phyloP scores from a whole-genome alignment of 2,329 filamentous ascomycete genomes.

The Hypoxylon sp. region DNA sequence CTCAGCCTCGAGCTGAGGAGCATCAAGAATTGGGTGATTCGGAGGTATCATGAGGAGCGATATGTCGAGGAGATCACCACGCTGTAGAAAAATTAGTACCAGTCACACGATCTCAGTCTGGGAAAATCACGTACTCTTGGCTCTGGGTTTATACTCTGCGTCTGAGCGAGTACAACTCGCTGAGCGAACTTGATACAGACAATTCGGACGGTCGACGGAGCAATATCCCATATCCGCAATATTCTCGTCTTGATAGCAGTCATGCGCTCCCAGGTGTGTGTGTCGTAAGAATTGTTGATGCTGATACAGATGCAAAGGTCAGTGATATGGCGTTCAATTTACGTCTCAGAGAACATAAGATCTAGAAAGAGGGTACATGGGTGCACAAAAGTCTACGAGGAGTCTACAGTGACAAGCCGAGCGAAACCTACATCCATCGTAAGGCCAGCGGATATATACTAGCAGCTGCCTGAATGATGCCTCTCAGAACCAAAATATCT shows the following conservation, averaged over 20 bases:
- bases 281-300: conserved; percentile 88
- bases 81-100: conserved; percentile 55
- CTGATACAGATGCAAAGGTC: conserved; percentile 65
- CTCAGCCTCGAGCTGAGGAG: conserved; percentile 90
- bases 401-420: conserved; percentile 49
- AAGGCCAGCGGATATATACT: conserved; percentile 95
- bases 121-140: conserved; percentile 76
- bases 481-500: conserved; percentile 85
- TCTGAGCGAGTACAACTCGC: conserved; percentile 92
- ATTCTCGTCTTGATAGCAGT: conserved; percentile 90
- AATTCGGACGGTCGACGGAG: conserved; percentile 82
- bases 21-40: conserved; percentile 84
- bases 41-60: conserved; percentile 88
- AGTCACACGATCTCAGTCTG: conserved; percentile 27
- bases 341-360: conserved; percentile 19
- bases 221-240: conserved; percentile 87
- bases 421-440: conserved; percentile 87
- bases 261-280: conserved; percentile 88
- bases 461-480: conserved; percentile 87
- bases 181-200: conserved; percentile 99
- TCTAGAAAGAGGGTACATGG: conserved; percentile 28
- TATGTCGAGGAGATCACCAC: conserved; percentile 74
- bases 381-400: conserved; percentile 48
- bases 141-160: conserved; percentile 84
- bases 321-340: conserved; percentile 38